Evolutionary conservation across 1,139 yeast species (phyloP).

Genomic region (Taphrina pruni): DNA sequence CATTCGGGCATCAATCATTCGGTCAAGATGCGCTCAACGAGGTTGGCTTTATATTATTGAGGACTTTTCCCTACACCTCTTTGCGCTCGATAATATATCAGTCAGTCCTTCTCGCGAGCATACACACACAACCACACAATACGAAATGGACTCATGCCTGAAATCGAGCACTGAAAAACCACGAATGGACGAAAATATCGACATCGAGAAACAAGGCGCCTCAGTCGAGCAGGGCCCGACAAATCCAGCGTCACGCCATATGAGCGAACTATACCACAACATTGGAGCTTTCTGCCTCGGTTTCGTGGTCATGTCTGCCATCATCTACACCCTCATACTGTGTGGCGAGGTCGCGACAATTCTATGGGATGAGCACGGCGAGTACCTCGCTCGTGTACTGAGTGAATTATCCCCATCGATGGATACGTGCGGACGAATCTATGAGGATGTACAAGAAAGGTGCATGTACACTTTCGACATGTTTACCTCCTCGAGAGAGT

Average conservation of each 20-base stretch:
- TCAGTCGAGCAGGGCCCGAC: background rate
- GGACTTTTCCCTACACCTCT: too few relatives aligned
- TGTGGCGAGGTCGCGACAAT: background rate
- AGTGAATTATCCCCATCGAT: too few relatives aligned
- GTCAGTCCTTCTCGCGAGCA: too few relatives aligned
- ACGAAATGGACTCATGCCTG: too few relatives aligned
- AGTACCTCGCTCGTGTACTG: background rate
- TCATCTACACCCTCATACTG: background rate
- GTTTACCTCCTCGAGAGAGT: background rate
- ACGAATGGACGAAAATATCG: background rate
- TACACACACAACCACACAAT: too few relatives aligned
- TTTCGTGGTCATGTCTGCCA: background rate
- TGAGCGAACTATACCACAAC: background rate
- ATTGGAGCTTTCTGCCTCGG: constrained; percentile 1
- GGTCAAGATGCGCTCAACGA: too few relatives aligned
- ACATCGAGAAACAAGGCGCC: constrained; percentile 6
- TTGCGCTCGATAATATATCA: too few relatives aligned
- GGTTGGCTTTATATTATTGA: too few relatives aligned
- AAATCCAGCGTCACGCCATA: background rate
- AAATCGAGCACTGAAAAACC: background rate
- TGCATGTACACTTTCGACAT: background rate
- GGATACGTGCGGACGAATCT: background rate
- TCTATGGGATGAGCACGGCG: background rate
- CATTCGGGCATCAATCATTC: background rate
- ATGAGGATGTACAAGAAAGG: background rate